phyloP scores from a whole-genome alignment of 495 filamentous ascomycete species.

The Articulospora tetracladia region DNA sequence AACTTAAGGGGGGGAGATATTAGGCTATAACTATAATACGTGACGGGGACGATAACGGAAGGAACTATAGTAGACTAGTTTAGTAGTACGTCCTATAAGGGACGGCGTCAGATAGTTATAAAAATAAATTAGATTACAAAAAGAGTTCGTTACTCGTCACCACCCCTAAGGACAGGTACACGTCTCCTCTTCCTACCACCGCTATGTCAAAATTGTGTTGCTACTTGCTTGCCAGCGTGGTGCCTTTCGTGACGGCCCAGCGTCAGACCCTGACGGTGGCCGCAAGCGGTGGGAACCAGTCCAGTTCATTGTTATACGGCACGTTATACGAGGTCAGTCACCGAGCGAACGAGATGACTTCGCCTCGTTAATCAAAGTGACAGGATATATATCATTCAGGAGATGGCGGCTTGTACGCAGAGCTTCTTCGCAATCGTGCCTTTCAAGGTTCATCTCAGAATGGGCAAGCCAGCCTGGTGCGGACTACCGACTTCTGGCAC shows the following conservation, averaged over 20 bases:
- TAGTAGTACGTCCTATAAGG: no score
- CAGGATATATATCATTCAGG: slow-evolving; percentile 31
- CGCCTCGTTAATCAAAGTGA: not conserved
- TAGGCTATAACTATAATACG: no score
- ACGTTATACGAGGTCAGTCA: slow-evolving; percentile 51
- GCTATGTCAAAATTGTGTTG: no score
- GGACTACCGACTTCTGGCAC: slow-evolving; percentile 14
- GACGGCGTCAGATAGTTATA: no score
- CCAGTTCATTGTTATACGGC: slow-evolving; percentile 50
- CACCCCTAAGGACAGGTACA: no score
- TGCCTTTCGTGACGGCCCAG: not conserved
- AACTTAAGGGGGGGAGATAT: no score
- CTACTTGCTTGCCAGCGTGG: no score
- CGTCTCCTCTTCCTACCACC: no score
- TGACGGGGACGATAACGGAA: no score
- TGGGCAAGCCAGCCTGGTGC: slow-evolving; percentile 28
- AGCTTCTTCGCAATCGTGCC: slow-evolving; percentile 53
- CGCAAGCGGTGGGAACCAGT: slow-evolving; percentile 44
- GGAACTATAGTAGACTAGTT: no score
- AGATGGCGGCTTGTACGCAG: slow-evolving; percentile 57
- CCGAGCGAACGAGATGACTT: not conserved
- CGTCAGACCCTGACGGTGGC: slow-evolving; percentile 31
- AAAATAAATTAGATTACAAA: no score
- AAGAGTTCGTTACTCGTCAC: no score
- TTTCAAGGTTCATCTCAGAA: slow-evolving; percentile 48